Percentiles rank a stretch among this genome's conserved stretches.
Evolutionary conservation across 1,139 yeast genomes (phyloP).

Genomic region (Suhomyces guaymorum): DNA sequence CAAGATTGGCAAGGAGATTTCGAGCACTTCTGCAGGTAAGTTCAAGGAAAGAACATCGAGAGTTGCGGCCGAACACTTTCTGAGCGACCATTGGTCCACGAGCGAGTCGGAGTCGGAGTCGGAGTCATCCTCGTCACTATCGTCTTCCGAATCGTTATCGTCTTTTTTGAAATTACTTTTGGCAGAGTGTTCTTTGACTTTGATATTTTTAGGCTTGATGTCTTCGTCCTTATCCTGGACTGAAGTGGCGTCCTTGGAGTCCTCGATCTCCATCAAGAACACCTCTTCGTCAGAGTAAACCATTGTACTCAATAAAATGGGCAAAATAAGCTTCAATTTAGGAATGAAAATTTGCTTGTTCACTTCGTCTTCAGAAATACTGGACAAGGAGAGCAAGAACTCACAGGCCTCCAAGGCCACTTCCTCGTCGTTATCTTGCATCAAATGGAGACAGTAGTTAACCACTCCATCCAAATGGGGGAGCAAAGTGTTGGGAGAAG

Average conservation of each 20-base stretch:
- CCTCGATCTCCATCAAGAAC: constrained; percentile 65
- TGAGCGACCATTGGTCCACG: constrained; percentile 79
- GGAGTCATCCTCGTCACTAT: constrained; percentile 55
- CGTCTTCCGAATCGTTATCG: constrained; percentile 44
- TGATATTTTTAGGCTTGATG: constrained; percentile 74
- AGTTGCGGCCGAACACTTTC: constrained; percentile 94
- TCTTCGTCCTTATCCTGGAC: constrained; percentile 84
- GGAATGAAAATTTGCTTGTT: constrained; percentile 54
- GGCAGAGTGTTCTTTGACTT: constrained; percentile 62
- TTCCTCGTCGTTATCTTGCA: constrained; percentile 65
- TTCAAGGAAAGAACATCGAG: constrained; percentile 75
- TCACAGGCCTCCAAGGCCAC: constrained; percentile 94
- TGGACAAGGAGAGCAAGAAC: constrained; percentile 75
- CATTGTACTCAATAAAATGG: constrained; percentile 78
- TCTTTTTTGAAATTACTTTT: constrained; percentile 23
- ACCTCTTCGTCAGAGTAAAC: constrained; percentile 85
- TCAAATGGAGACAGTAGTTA: constrained; percentile 78
- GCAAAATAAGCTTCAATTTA: constrained; percentile 63
- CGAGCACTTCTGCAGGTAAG: constrained; percentile 67
- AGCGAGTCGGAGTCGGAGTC: constrained; percentile 65
- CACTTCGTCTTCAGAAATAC: constrained; percentile 48
- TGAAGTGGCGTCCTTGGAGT: constrained; percentile 66
- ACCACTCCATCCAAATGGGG: constrained; percentile 87
- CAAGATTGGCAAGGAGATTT: constrained; percentile 69
- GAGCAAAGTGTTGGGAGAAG: constrained; percentile 74